Evolutionary conservation across 345 rosid genomes (phyloP).

Genomic region (Ailanthus altissimus): DNA sequence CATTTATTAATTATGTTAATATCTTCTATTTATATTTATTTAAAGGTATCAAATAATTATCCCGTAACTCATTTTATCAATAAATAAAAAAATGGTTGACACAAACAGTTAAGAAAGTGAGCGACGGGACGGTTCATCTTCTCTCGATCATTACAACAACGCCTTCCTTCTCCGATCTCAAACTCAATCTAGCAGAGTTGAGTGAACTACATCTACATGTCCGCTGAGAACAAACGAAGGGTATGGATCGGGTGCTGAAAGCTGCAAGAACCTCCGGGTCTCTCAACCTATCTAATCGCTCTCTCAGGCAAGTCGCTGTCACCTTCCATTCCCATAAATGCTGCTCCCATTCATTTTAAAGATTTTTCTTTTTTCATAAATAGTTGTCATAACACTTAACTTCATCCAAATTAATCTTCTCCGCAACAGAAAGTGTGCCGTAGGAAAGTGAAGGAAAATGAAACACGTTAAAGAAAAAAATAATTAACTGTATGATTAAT

Average conservation of each 20-base stretch:
- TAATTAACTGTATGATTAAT: background rate
- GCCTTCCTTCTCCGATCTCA: background rate
- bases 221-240: background rate
- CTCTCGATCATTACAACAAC: background rate
- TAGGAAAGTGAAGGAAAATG: background rate
- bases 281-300: conserved; percentile 89
- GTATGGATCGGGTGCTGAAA: conserved; percentile 79
- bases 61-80: too few species aligned
- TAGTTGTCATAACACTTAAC: background rate
- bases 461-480: background rate
- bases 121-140: conserved; percentile 15
- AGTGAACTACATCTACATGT: conserved; percentile 20
- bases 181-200: conserved; percentile 10
- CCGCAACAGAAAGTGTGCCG: background rate
- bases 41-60: too few species aligned
- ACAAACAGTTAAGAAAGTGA: too few species aligned
- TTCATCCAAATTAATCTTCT: background rate
- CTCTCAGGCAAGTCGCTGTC: conserved; percentile 55
- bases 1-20: too few species aligned
- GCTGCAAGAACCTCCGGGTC: conserved; percentile 90
- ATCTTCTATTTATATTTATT: too few species aligned
- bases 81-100: background rate
- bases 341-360: background rate
- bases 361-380: too few species aligned
- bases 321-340: background rate